Conservation (phyloP, 805 yeast species). For the Lachancea cidri region DNA sequence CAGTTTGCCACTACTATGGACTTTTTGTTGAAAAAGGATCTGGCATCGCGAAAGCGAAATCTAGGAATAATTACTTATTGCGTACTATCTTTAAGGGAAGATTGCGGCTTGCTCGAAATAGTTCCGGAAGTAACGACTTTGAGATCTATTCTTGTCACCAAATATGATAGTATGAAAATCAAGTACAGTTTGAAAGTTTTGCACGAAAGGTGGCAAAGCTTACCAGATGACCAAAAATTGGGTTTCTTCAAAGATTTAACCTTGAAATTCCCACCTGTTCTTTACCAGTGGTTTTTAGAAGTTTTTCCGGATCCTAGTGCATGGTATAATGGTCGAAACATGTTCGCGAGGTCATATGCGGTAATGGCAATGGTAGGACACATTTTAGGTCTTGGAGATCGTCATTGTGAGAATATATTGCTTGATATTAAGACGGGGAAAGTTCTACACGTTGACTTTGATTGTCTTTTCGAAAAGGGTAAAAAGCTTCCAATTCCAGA, state of each 20-base stretch:
- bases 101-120: conserved; percentile 88
- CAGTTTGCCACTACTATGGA: conserved; percentile 84
- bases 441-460: conserved; percentile 91
- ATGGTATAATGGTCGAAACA: conserved; percentile 79
- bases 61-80: conserved; percentile 75
- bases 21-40: conserved; percentile 57
- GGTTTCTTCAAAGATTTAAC: conserved; percentile 26
- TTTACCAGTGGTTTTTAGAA: conserved; percentile 84
- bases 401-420: conserved; percentile 90
- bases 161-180: conserved; percentile 40
- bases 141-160: conserved; percentile 50
- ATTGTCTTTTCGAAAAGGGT: conserved; percentile 87
- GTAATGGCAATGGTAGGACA: conserved; percentile 98
- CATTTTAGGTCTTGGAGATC: conserved; percentile 88
- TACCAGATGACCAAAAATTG: conserved; percentile 23
- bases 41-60: conserved; percentile 68
- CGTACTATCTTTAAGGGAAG: conserved; percentile 82
- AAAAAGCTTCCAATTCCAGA: conserved; percentile 77
- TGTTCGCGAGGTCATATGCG: conserved; percentile 74
- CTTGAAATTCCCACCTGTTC: conserved; percentile 53
- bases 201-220: conserved; percentile 25
- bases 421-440: conserved; percentile 70
- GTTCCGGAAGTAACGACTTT: conserved; percentile 72
- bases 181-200: conserved; percentile 21
- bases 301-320: conserved; percentile 82